Base-by-base conservation (phyloP, 495 filamentous ascomycete genomes). In the Astrocystis sublimbata region DNA sequence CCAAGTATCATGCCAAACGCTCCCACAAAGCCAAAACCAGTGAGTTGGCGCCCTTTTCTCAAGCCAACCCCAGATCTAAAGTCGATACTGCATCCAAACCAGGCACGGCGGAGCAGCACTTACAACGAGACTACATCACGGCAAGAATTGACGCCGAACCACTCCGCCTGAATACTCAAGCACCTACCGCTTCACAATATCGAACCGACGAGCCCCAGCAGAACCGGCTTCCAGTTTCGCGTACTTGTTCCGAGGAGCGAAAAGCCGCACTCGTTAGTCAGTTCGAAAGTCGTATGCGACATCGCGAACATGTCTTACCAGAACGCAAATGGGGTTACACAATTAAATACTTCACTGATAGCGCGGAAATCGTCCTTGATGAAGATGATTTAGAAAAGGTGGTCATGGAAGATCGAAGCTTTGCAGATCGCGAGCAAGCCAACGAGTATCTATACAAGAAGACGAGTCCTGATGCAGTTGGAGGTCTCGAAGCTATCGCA, bases 381-480 rank as follows among this genome's bases (percentile, higher is more conserved):
- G 49, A 54, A 4, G 30, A 55, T 4, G 38, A 52, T 3, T 2
- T 1, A 9, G 7, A 62, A 1, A 10, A 51, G 9, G 30, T 41
- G 9, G 9, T 40, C 0, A 38, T 3, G 19, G 30, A 1, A 1
- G 28, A 55, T 24, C 2, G 45, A n/a, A 40, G 30, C 26, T 67
- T 67, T 13, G 49, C 50, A 8, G 49, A 61, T 7, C 53, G 41
- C 12, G 47, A 61, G 28, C n/a, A 47, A 6, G 64, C 65, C 21
- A 62, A 71, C 49, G 47, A 43, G 0, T 60, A 56, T 24, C 31
- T 69, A 0, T 47, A 65, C 6, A 23, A 56, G 15, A 46, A 38
- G 5, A 51, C 35, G 2, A 17, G 17, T 1, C 40, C 42, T 12
- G 46, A 53, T 1, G 7, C 8, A 4, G n/a, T 54, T 3, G 49